phyloP scores from a whole-genome alignment of 768 basidiomycete species.

The Tephrocybe rancida region DNA sequence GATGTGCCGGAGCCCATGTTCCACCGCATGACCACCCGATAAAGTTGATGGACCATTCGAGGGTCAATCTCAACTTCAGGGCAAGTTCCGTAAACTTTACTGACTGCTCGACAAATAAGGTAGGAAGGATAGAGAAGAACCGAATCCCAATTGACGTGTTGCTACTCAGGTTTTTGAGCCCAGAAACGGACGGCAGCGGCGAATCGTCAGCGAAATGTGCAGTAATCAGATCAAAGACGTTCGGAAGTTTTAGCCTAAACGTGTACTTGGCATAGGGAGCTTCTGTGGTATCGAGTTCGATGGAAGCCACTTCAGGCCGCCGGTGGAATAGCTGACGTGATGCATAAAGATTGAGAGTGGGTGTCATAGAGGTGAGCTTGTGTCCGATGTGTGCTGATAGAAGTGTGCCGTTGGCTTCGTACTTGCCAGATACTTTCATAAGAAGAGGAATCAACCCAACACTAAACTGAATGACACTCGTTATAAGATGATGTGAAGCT shows the following conservation, averaged over 20 bases:
- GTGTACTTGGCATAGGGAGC: slow-evolving; percentile 40
- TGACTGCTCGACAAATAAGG: slow-evolving; percentile 52
- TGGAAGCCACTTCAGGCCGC: slow-evolving; percentile 46
- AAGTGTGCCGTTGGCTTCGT: slow-evolving; percentile 49
- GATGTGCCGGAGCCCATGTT: slow-evolving; percentile 43
- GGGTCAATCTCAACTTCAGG: slow-evolving; percentile 47
- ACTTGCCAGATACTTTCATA: slow-evolving; percentile 48
- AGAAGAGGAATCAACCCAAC: slow-evolving; percentile 36
- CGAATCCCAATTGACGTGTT: slow-evolving; percentile 52
- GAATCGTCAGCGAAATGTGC: slow-evolving; percentile 20
- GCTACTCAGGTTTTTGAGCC: slow-evolving; percentile 46
- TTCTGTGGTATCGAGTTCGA: slow-evolving; percentile 38
- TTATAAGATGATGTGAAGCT: slow-evolving; percentile 15
- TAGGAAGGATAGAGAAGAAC: slow-evolving; percentile 49
- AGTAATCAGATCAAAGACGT: slow-evolving; percentile 34
- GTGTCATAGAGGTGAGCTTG: slow-evolving; percentile 37
- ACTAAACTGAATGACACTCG: slow-evolving; percentile 15
- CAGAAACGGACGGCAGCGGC: slow-evolving; percentile 48
- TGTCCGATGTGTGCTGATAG: slow-evolving; percentile 39
- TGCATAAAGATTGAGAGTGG: slow-evolving; percentile 44
- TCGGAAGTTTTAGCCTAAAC: slow-evolving; percentile 45
- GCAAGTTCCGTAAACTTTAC: slow-evolving; percentile 58
- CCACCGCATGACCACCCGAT: slow-evolving; percentile 43
- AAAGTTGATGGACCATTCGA: slow-evolving; percentile 42
- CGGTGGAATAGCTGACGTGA: slow-evolving; percentile 55